Percentiles rank a stretch among this genome's conserved stretches.
Evolutionary conservation across 2,329 filamentous ascomycete genomes (phyloP).

Genomic region (Thelonectria rubi): DNA sequence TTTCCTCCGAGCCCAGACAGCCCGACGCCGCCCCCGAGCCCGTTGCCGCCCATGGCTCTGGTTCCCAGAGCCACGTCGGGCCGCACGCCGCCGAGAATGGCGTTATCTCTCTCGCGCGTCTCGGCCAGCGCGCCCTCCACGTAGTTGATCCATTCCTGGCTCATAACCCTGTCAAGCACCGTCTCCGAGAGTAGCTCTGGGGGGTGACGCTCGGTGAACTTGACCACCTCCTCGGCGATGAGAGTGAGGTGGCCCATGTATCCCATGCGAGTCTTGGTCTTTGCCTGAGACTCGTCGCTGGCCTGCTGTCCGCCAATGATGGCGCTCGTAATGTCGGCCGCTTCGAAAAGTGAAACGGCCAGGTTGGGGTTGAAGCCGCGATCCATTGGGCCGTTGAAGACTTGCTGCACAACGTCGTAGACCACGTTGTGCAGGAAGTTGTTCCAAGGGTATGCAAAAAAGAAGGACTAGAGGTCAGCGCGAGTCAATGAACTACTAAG

Average conservation of each 20-base stretch:
- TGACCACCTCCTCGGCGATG: constrained; percentile 97
- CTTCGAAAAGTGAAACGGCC: constrained; percentile 92
- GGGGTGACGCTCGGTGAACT: constrained; percentile 94
- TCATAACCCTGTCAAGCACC: constrained; percentile 89
- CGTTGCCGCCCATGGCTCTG: constrained; percentile 64
- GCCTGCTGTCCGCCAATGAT: constrained; percentile 91
- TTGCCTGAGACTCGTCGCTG: constrained; percentile 85
- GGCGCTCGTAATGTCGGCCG: constrained; percentile 85
- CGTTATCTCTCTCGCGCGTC: constrained; percentile 94
- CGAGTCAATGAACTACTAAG: background rate
- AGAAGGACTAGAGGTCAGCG: constrained; percentile 75
- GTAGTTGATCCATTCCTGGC: constrained; percentile 91
- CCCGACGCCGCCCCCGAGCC: constrained; percentile 60
- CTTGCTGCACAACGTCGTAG: constrained; percentile 98
- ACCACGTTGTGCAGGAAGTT: constrained; percentile 99
- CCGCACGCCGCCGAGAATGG: constrained; percentile 94
- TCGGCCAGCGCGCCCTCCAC: constrained; percentile 93
- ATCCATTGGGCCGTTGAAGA: constrained; percentile 98
- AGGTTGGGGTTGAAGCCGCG: constrained; percentile 90
- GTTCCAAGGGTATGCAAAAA: constrained; percentile 99
- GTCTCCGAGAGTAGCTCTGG: constrained; percentile 85
- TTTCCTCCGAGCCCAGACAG: constrained; percentile 55
- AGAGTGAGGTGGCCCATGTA: constrained; percentile 99
- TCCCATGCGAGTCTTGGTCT: constrained; percentile 88
- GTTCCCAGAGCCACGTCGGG: constrained; percentile 89